A percentile compares a stretch with the other conserved stretches of the same genome.
Conservation (phyloP, 83 land plant genomes). For the Isoetes engelmannii region DNA sequence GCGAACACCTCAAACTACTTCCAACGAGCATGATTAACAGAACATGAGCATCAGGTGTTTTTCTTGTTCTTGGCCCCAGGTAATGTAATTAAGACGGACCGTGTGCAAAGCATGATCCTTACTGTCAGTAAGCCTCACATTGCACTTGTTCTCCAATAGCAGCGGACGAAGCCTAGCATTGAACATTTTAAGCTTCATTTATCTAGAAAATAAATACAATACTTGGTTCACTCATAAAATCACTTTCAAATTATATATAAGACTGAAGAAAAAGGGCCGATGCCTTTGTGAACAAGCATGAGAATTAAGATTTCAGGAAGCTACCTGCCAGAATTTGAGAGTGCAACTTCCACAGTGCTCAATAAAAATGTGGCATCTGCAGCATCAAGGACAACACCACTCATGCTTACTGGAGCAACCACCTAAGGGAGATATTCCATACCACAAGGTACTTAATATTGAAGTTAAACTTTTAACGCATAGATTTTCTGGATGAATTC, state of each 20-base stretch:
- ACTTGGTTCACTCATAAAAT: no score
- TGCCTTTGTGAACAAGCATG: background rate
- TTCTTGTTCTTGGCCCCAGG: no score
- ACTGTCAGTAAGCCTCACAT: no score
- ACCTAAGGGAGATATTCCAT: slow-evolving; percentile 37
- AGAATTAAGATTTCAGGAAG: background rate
- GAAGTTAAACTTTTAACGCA: background rate
- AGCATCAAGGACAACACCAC: slow-evolving; percentile 90
- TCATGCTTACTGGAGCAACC: slow-evolving; percentile 81
- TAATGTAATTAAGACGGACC: no score
- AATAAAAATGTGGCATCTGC: slow-evolving; percentile 87
- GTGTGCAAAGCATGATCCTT: no score
- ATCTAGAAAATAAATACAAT: no score
- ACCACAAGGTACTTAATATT: background rate
- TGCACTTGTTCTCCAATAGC: no score
- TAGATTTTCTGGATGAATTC: background rate
- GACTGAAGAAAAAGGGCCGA: background rate
- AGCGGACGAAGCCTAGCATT: no score
- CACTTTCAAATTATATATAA: background rate
- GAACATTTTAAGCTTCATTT: no score
- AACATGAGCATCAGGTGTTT: no score
- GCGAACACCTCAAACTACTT: no score
- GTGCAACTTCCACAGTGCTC: slow-evolving; percentile 89
- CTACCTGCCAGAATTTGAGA: slow-evolving; percentile 87
- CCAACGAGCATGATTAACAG: no score